phyloP scores from a whole-genome alignment of 2,329 filamentous ascomycete genomes.

The Fusarium chuoi region DNA sequence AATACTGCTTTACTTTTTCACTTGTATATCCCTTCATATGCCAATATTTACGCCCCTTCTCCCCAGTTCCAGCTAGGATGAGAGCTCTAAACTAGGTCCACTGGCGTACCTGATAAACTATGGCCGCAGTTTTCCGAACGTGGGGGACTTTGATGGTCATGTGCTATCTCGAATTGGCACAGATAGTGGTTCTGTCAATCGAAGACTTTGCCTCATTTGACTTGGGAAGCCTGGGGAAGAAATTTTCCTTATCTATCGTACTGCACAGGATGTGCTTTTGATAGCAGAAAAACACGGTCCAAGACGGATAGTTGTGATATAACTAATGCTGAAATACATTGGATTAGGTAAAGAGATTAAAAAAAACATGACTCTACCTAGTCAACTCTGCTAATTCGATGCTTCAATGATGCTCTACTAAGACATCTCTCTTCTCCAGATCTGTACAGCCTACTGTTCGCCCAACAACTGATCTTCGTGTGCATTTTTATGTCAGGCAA shows the following conservation, averaged over 20 bases:
- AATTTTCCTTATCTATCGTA: conserved; percentile 19
- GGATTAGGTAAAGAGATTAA: conserved; percentile 1
- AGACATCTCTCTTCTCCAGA: conserved; percentile 5
- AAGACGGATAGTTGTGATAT: background rate
- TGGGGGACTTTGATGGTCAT: conserved; percentile 36
- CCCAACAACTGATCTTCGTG: background rate
- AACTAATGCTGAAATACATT: background rate
- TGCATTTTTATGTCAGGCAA: conserved; percentile 14
- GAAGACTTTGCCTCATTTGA: conserved; percentile 21
- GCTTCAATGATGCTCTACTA: background rate
- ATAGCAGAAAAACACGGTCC: background rate
- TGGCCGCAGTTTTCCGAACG: conserved; percentile 44
- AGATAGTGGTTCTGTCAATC: conserved; percentile 6
- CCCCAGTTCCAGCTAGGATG: background rate
- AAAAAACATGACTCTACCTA: background rate
- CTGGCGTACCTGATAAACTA: conserved; percentile 18
- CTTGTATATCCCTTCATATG: background rate
- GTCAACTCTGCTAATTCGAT: background rate
- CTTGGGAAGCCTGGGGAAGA: conserved; percentile 14
- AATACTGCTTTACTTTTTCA: background rate
- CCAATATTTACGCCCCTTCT: background rate
- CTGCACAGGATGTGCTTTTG: background rate
- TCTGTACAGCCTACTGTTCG: background rate
- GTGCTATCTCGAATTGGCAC: conserved; percentile 23
- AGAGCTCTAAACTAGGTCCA: conserved; percentile 3